Percentiles rank a stretch among this genome's conserved stretches.
Conservation (phyloP, 1,139 yeast species). For the Diutina siamensis region DNA sequence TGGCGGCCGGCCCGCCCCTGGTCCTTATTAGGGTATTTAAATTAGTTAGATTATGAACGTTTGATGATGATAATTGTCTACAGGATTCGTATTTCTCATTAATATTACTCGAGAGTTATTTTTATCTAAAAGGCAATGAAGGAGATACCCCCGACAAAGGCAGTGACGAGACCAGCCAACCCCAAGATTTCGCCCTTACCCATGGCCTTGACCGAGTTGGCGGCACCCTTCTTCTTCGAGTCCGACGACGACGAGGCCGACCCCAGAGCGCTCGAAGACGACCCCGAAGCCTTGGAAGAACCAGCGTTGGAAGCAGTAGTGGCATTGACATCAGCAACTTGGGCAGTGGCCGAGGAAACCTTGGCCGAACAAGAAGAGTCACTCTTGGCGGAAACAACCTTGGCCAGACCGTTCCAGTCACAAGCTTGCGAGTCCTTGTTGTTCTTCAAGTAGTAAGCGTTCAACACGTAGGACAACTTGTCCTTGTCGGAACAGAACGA, state of each 20-base stretch:
- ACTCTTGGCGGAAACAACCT: conserved; percentile 25
- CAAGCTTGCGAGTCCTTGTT: conserved; percentile 40
- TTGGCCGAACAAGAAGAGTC: conserved; percentile 7
- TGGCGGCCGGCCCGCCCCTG: conserved; percentile 5
- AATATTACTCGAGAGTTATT: not conserved
- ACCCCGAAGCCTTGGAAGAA: conserved; percentile 27
- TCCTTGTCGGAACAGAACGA: conserved; percentile 50
- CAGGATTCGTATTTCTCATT: too few relatives aligned
- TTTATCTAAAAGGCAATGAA: conserved; percentile 19
- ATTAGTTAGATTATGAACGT: not conserved
- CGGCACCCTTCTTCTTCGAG: conserved; percentile 13
- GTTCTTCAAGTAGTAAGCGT: conserved; percentile 43
- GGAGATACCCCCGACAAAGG: conserved; percentile 29
- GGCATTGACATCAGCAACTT: conserved; percentile 7
- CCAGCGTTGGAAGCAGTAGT: conserved; percentile 12
- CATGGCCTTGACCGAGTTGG: conserved; percentile 15
- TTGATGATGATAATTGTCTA: not conserved
- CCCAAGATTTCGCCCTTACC: conserved; percentile 23
- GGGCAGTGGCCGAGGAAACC: conserved; percentile 12
- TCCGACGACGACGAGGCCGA: conserved; percentile 1
- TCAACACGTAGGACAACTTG: conserved; percentile 50
- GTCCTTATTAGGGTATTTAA: not conserved
- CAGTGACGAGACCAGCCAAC: conserved; percentile 21
- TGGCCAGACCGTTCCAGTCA: conserved; percentile 57
- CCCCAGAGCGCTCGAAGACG: too few relatives aligned